Evolutionary conservation across 768 basidiomycete species (phyloP).

Genomic region (Amanita inopinata): DNA sequence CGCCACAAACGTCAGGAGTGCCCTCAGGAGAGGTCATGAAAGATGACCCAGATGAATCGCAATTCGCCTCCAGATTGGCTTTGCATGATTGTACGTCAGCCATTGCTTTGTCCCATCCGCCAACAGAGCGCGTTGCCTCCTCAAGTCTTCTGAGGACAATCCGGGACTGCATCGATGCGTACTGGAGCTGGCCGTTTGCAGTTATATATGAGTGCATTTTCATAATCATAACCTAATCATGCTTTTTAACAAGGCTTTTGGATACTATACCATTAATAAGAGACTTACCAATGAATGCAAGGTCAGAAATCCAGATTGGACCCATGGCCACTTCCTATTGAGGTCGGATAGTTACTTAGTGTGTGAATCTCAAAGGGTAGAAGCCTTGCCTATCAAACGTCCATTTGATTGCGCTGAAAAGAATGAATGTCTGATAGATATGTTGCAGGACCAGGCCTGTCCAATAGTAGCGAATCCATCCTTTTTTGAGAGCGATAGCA

Average conservation of each 20-base stretch:
- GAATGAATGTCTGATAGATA: conserved; percentile 58
- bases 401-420: conserved; percentile 76
- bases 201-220: conserved; percentile 94
- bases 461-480: conserved; percentile 79
- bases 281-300: conserved; percentile 70
- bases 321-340: conserved; percentile 92
- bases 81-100: conserved; percentile 36
- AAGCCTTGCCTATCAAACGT: conserved; percentile 67
- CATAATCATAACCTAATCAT: conserved; percentile 70
- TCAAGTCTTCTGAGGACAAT: conserved; percentile 34
- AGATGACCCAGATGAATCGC: conserved; percentile 8
- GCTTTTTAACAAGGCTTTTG: conserved; percentile 1
- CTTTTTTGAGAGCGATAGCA: conserved; percentile 61
- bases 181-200: conserved; percentile 76
- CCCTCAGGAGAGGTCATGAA: conserved; percentile 18
- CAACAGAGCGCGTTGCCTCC: conserved; percentile 36
- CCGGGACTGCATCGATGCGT: conserved; percentile 36
- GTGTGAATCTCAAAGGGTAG: background rate
- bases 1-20: conserved; percentile 36
- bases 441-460: conserved; percentile 75
- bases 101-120: conserved; percentile 62
- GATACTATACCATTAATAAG: background rate
- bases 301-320: conserved; percentile 86
- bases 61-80: conserved; percentile 27
- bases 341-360: background rate